Conservation (phyloP, 495 filamentous ascomycete species). For the Geopyxis carbonaria region DNA sequence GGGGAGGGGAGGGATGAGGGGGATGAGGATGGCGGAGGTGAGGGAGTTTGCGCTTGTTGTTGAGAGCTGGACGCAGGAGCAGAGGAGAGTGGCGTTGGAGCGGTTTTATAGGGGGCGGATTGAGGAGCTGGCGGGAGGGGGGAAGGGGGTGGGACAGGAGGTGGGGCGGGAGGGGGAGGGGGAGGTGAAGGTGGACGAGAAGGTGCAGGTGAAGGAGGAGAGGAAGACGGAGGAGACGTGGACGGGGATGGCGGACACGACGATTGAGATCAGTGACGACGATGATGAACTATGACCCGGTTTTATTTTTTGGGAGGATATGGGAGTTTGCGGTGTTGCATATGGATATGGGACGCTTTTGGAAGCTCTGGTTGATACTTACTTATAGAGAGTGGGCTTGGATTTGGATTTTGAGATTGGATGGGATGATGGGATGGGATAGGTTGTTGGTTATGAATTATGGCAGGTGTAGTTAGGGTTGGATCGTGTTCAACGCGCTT, state of each 20-base stretch:
- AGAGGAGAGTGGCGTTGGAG: slow-evolving; percentile 63
- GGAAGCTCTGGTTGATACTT: no score
- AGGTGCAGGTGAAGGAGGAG: neutral
- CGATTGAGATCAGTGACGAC: no score
- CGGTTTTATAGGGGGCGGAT: slow-evolving; percentile 53
- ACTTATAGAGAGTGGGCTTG: no score
- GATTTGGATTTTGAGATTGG: no score
- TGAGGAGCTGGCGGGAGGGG: slow-evolving; percentile 26
- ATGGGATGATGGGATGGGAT: no score
- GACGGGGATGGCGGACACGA: slow-evolving; percentile 7
- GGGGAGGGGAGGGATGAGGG: slow-evolving; percentile 56
- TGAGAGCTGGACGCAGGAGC: slow-evolving; percentile 80
- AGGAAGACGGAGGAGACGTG: slow-evolving; percentile 6
- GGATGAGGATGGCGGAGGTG: slow-evolving; percentile 77
- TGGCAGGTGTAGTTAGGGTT: no score
- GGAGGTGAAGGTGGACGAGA: neutral
- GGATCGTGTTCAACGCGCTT: no score
- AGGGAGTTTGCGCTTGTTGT: slow-evolving; percentile 85
- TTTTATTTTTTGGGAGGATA: no score
- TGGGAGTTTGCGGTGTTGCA: no score
- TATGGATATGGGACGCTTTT: no score
- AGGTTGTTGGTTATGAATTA: no score
- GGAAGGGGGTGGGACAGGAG: slow-evolving; percentile 26
- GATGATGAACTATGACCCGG: no score
- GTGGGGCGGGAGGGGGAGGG: slow-evolving; percentile 10